A percentile compares a stretch with the other conserved stretches of the same genome.
Evolutionary conservation across 495 filamentous ascomycete species (phyloP).

Genomic region (Stereocaulon alpinum): DNA sequence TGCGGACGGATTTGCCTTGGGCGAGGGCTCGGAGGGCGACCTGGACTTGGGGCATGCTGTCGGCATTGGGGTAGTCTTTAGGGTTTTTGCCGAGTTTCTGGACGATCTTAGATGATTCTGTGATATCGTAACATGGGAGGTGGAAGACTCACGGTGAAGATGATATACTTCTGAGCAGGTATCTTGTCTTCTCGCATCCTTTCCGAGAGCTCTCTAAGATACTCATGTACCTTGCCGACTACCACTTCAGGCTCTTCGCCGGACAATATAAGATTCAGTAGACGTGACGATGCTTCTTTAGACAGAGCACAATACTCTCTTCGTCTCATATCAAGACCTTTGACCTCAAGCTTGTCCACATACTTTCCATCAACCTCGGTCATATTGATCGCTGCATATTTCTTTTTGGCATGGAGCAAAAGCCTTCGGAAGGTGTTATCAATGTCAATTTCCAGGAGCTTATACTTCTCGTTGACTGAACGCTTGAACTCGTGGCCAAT

Average conservation of each 20-base stretch:
- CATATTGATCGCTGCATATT: slow-evolving; percentile 95
- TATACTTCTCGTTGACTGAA: slow-evolving; percentile 81
- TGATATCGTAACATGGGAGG: background rate
- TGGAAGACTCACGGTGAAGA: slow-evolving; percentile 57
- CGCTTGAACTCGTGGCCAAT: slow-evolving; percentile 75
- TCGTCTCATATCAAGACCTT: slow-evolving; percentile 94
- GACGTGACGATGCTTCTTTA: slow-evolving; percentile 74
- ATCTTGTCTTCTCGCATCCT: slow-evolving; percentile 74
- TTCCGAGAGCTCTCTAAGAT: slow-evolving; percentile 67
- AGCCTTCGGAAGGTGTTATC: slow-evolving; percentile 94
- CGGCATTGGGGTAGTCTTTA: slow-evolving; percentile 82
- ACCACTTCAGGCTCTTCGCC: slow-evolving; percentile 87
- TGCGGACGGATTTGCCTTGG: slow-evolving; percentile 74
- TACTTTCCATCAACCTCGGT: slow-evolving; percentile 82
- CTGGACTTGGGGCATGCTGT: slow-evolving; percentile 95
- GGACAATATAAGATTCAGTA: slow-evolving; percentile 85
- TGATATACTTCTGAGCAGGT: slow-evolving; percentile 79
- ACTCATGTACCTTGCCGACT: slow-evolving; percentile 82
- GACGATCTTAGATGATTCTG: background rate
- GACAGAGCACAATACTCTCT: slow-evolving; percentile 92
- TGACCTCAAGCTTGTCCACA: slow-evolving; percentile 91
- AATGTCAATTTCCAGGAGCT: slow-evolving; percentile 89
- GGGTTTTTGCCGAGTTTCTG: slow-evolving; percentile 87
- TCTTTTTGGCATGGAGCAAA: slow-evolving; percentile 95
- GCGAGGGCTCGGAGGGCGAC: slow-evolving; percentile 83